phyloP scores from a whole-genome alignment of 2,329 filamentous ascomycete species.

The Neocucurbitaria cava region DNA sequence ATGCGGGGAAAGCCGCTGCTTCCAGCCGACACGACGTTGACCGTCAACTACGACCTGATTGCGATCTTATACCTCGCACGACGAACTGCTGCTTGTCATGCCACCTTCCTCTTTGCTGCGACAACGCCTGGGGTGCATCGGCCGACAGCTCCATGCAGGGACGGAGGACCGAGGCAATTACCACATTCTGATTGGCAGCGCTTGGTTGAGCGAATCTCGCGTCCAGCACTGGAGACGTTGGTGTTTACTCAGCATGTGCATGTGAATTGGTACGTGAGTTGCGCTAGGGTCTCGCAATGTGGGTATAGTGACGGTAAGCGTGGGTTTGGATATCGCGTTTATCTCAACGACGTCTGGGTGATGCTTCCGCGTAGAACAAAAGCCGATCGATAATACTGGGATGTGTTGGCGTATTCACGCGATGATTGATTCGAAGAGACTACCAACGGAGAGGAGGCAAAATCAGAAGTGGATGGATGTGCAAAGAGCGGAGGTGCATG shows the following conservation, averaged over 20 bases:
- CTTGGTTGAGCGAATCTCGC: neutral
- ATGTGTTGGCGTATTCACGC: neutral
- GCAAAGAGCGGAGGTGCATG: neutral
- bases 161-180: conserved; percentile 8
- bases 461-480: neutral
- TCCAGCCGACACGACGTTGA: neutral
- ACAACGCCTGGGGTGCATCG: neutral
- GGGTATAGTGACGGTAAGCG: conserved; percentile 13
- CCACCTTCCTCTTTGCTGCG: conserved; percentile 1
- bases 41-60: neutral
- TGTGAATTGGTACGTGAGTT: neutral
- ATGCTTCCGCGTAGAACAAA: neutral
- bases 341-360: neutral
- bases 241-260: neutral
- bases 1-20: neutral
- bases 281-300: neutral
- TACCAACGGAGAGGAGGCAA: neutral
- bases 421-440: neutral
- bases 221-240: neutral
- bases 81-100: neutral
- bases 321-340: neutral
- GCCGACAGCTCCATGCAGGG: conserved; percentile 6
- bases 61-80: neutral
- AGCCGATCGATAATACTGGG: too few relatives aligned
- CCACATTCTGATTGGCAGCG: neutral